Evolutionary conservation across 176 grass and related monocot genomes (phyloP).

Genomic region (Triticum aestivum): DNA sequence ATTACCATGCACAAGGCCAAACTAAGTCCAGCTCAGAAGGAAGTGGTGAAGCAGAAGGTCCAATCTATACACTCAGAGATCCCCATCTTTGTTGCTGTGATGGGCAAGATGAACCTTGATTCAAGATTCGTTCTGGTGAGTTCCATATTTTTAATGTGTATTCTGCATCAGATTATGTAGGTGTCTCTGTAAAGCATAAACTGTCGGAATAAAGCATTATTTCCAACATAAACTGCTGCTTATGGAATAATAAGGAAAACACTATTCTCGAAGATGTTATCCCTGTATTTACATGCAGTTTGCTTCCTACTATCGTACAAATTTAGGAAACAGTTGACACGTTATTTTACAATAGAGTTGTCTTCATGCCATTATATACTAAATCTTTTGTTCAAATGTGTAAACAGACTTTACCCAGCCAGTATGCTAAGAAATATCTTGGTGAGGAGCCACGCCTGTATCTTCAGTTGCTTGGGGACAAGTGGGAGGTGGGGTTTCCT

Average conservation of each 20-base stretch:
- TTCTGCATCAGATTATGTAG: neutral
- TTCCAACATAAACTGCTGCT: no score
- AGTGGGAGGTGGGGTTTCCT: neutral
- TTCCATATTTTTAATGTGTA: neutral
- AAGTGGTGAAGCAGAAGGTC: neutral
- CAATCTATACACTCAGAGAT: neutral
- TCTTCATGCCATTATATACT: neutral
- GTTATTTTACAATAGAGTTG: neutral
- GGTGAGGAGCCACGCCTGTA: neutral
- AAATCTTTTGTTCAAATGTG: neutral
- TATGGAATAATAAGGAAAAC: neutral
- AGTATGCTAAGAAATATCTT: neutral
- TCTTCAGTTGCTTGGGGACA: neutral
- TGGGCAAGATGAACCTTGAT: neutral
- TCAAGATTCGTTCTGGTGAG: neutral
- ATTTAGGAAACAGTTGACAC: neutral
- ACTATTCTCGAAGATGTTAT: neutral
- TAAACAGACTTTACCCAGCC: neutral
- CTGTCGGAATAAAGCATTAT: no score
- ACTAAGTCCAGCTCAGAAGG: neutral
- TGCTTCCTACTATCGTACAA: neutral
- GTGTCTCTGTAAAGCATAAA: neutral
- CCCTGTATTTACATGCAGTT: neutral
- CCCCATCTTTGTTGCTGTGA: conserved; percentile 4
- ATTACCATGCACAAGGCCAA: neutral